Evolutionary conservation across 805 yeast genomes (phyloP).

Genomic region (Schwanniomyces polymorphus): DNA sequence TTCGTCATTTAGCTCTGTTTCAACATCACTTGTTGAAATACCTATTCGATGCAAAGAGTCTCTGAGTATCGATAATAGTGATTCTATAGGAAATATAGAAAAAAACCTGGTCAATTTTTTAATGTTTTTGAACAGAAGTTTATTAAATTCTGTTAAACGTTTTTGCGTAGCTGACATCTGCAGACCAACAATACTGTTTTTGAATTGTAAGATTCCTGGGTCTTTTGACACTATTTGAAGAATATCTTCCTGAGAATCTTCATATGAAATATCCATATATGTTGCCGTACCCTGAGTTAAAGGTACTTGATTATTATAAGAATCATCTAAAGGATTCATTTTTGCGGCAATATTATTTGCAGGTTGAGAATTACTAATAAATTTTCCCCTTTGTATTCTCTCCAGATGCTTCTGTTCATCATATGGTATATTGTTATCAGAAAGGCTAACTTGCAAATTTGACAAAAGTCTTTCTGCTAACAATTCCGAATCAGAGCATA

Average conservation of each 20-base stretch:
- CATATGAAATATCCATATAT: not conserved
- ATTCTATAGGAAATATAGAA: slow-evolving; percentile 43
- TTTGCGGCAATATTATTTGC: slow-evolving; percentile 40
- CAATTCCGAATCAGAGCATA: slow-evolving; percentile 52
- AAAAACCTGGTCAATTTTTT: slow-evolving; percentile 54
- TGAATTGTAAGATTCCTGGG: slow-evolving; percentile 52
- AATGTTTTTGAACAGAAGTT: slow-evolving; percentile 20
- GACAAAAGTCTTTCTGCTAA: slow-evolving; percentile 53
- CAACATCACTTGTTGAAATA: slow-evolving; percentile 18
- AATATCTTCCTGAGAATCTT: slow-evolving; percentile 25
- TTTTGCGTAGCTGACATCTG: slow-evolving; percentile 10
- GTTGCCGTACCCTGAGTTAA: slow-evolving; percentile 37
- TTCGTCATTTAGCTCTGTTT: not conserved
- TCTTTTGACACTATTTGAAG: slow-evolving; percentile 45
- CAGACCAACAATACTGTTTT: slow-evolving; percentile 18
- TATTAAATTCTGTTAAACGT: not conserved
- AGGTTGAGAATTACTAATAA: slow-evolving; percentile 46
- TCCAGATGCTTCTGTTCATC: not conserved
- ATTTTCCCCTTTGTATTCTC: slow-evolving; percentile 5
- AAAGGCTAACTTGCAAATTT: slow-evolving; percentile 51
- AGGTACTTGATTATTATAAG: slow-evolving; percentile 18
- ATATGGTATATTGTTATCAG: slow-evolving; percentile 44
- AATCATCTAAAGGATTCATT: slow-evolving; percentile 34
- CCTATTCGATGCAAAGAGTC: slow-evolving; percentile 46
- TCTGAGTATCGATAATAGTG: slow-evolving; percentile 39